Base-by-base conservation (phyloP, 2,329 filamentous ascomycete species). In the Exophiala mesophila region DNA sequence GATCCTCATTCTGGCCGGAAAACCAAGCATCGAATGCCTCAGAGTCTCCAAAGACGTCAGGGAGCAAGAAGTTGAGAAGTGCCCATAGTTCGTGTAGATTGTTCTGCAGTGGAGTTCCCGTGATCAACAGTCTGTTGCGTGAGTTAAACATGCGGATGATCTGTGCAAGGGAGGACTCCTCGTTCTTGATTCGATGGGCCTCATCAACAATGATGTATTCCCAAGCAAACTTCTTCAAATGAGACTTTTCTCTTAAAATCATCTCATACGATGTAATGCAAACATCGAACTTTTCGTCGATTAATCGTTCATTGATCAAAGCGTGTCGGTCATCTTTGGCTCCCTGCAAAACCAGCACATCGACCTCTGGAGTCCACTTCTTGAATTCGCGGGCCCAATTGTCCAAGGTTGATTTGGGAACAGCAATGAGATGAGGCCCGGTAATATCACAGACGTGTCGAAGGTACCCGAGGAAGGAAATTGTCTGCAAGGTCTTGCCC, bases 121-220 rank as follows among this genome's bases (percentile, higher is more conserved):
- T 98, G 51, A 98, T 98, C 47, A 98, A 76, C 21, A 98, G 76
- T 38, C 92, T 83, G 63, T 97, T 97, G 60, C 92, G 80, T 4
- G 92, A 98, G 66, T 89, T 87, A 73, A 98, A 98, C 39, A 96
- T 72, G 55, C 92, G 87, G 53, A 98, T 95, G 54, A 97, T 94
- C 60, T 97, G 90, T 3, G 92, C 89, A 3, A 98, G 74, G 0
- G 92, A 96, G 0, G 92, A 98, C 64, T 97, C 88, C 62, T 98
- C 92, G 66, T 98, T 98, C 73, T 98, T 98, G 77, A 98, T 98
- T 47, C 92, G 88, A 65, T 98, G 92, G 2, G 92, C 83, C 68
- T 98, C 92, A 58, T 98, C 92, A 52, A 98, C 95, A 55, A 98
- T 95, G 65, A 98, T 98, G 66, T 98, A 98, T 64, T 98, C 90